Conservation (phyloP, 1,284 basidiomycete genomes). For the Irpex rosettiformis region DNA sequence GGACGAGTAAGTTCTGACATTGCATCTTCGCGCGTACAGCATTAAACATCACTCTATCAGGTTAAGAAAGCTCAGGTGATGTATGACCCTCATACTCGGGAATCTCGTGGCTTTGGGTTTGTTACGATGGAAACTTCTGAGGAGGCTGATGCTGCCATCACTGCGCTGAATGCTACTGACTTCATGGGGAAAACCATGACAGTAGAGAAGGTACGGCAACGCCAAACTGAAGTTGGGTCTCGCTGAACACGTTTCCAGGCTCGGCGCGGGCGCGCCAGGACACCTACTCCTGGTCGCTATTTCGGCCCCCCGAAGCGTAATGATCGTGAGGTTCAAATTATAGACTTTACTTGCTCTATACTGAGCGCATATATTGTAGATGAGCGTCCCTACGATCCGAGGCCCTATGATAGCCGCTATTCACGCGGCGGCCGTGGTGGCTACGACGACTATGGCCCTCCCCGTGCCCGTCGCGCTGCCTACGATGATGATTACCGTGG, state of each 20-base stretch:
- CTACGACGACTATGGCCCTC: conserved; percentile 48
- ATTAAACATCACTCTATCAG: conserved; percentile 31
- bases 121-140: conserved; percentile 90
- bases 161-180: conserved; percentile 79
- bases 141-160: conserved; percentile 89
- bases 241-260: conserved; percentile 49
- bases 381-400: conserved; percentile 77
- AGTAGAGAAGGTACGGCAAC: conserved; percentile 73
- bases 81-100: conserved; percentile 95
- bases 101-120: conserved; percentile 97
- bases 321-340: conserved; percentile 34
- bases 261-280: conserved; percentile 89
- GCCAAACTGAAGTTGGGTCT: conserved; percentile 10
- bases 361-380: conserved; percentile 33
- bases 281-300: conserved; percentile 94
- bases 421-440: conserved; percentile 41
- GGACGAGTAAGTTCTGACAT: conserved; percentile 67
- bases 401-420: conserved; percentile 79
- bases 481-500: conserved; percentile 43
- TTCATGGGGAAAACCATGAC: conserved; percentile 83
- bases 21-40: neutral
- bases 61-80: conserved; percentile 91
- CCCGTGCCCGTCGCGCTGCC: conserved; percentile 31
- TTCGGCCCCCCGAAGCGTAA: conserved; percentile 85
- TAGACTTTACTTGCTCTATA: conserved; percentile 12